These are phyloP conservation scores for Camellia lanceoleosa DNA, from an alignment of 148 eudicot genomes.

Conservation along the genomic window DNA sequence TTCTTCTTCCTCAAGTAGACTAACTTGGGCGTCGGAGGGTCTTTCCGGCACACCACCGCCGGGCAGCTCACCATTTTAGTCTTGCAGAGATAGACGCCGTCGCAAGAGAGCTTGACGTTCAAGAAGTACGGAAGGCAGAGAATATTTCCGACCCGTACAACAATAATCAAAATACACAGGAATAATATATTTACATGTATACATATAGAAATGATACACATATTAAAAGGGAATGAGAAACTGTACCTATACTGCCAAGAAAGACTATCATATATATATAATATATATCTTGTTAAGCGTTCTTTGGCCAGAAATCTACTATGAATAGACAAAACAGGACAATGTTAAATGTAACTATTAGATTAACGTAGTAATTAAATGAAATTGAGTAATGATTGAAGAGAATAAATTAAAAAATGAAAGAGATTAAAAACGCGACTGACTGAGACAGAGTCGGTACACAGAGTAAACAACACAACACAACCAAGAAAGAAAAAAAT, in stretches of 20 bases:
- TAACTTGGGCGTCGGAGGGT: no score
- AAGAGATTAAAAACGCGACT: neutral
- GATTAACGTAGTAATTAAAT: neutral
- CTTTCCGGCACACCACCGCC: no score
- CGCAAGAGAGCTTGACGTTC: no score
- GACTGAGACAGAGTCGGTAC: neutral
- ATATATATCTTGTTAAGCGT: neutral
- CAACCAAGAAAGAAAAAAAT: neutral
- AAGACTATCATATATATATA: neutral
- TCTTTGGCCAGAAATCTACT: constrained; percentile 12
- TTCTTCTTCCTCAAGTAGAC: no score
- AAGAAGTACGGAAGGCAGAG: no score
- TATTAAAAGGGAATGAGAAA: neutral
- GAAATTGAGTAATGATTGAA: neutral
- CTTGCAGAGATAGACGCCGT: no score
- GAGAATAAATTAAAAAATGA: neutral
- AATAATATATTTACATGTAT: neutral
- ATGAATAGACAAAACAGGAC: neutral
- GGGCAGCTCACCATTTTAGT: no score
- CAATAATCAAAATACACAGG: neutral
- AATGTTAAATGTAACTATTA: neutral
- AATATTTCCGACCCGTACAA: no score
- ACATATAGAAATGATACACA: neutral
- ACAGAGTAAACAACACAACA: neutral
- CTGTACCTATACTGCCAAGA: constrained; percentile 10